Percentiles rank a stretch among this genome's conserved stretches.
phyloP scores from a whole-genome alignment of 352 stramenopile species.

The Phytophthora hybrid region DNA sequence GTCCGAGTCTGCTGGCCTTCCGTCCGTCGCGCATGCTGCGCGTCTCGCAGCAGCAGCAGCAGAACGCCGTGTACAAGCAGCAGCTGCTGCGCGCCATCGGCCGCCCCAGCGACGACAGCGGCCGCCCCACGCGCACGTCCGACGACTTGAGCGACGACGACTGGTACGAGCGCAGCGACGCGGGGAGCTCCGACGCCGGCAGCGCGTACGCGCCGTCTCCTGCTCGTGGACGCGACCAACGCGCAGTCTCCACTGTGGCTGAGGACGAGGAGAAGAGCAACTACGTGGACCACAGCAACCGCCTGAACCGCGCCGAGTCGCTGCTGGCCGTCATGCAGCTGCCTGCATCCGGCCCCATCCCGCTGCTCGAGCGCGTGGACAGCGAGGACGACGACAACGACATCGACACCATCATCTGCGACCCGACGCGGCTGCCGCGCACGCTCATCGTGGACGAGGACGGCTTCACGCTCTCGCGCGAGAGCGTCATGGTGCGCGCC shows the following conservation, averaged over 20 bases:
- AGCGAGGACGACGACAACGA: conserved; percentile 65
- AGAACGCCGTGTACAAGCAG: conserved; percentile 51
- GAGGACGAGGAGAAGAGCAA: conserved; percentile 45
- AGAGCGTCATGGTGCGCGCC: conserved; percentile 59
- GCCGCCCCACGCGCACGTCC: conserved; percentile 11
- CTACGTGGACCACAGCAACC: conserved; percentile 8
- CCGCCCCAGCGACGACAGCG: conserved; percentile 11
- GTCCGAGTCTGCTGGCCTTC: conserved; percentile 62
- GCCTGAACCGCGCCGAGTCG: conserved; percentile 39
- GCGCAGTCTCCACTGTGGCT: conserved; percentile 24
- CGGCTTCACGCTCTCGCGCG: conserved; percentile 62
- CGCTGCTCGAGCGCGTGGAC: conserved; percentile 49
- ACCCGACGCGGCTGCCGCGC: conserved; percentile 57
- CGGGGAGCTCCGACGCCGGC: conserved; percentile 36
- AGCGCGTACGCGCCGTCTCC: conserved; percentile 26
- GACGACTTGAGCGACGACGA: conserved; percentile 38
- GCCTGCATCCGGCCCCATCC: conserved; percentile 48
- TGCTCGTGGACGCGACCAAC: conserved; percentile 16
- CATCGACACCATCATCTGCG: conserved; percentile 70
- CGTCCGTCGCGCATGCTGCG: conserved; percentile 56
- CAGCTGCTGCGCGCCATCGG: conserved; percentile 49
- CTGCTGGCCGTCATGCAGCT: conserved; percentile 48
- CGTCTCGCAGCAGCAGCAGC: conserved; percentile 57
- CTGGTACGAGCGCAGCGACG: conserved; percentile 46
- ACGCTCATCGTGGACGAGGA: conserved; percentile 79